Evolutionary conservation across 192 early-diverging fungal genomes (phyloP), one percentile per base, ranked within the genome.

Genomic region (Backusella psychrophila): DNA sequence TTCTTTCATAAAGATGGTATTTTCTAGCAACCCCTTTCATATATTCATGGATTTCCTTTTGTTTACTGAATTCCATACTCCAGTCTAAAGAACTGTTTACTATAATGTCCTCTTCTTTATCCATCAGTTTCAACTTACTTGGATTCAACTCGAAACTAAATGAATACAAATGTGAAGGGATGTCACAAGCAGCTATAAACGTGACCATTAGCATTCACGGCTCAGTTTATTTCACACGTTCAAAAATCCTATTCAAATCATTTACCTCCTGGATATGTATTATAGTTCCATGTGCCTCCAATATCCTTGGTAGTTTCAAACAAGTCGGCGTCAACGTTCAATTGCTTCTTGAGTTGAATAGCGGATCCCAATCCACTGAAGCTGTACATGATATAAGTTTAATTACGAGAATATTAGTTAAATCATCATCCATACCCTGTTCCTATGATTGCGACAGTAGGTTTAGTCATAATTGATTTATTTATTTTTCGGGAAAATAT

Each of bases 241-340:
- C 8, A 14, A 9, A 63, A 63, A 26, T 29, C 26, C 29, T 23
- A 12, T 9, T 29, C 3, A 56, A 23, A 12, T 3, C n/a, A 12
- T 63, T 29, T 56, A 44, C 77, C 78, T 11, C 84, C 84, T 2
- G 81, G 81, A 56, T 84, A 85, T 15, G 75, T 80, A 75, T 80
- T 83, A 35, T 80, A 73, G 23, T 78, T 79, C 88, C 88, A 89
- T 21, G 86, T 87, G 31, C 86, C 88, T 1, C 88, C 88, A 14
- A 89, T 78, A 42, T 85, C 85, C 1, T 78, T 72, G 21, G 78
- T 73, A 36, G 76, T 77, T 65, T 89, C 88, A 41, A 87, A 86
- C 66, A 89, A 78, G 11, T 74, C 74, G 6, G 81, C 80, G 14
- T 72, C 72, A 33, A 85, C 66, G 23, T 80, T 82, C 39, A 89